Base-by-base conservation (phyloP, 345 rosid genomes). In the Pistacia vera region DNA sequence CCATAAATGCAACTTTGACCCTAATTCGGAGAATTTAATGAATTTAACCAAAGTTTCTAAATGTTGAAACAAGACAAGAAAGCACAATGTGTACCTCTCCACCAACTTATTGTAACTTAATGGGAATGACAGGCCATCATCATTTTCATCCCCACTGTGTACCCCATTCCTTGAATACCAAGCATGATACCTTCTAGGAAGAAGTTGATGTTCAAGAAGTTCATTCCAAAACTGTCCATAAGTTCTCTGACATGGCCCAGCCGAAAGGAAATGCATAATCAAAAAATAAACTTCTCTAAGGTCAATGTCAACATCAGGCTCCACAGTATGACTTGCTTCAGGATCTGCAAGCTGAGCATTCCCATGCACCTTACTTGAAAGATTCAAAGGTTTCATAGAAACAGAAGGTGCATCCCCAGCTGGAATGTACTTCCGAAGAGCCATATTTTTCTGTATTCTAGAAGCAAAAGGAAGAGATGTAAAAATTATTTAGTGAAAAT, bases 181-280 rank as follows among this genome's bases (percentile, higher is more conserved):
- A 74, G 97, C 93, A 88, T 94, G 98, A 79, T 89, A 97, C 83
- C 98, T 92, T 88, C 97, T 85, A 22, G 99, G 99, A 75, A 92
- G 84, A 81, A 94, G 93, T 81, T 94, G 93, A 78, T 92, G 90
- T 66, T 94, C 97, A 72, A 91, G 86, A 76, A 97, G 91, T 82
- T 97, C 99, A 81, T 90, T 88, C 92, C 85, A 90, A 77, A 94
- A 79, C 72, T 87, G 94, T 61, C 82, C 87, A 85, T 41, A 91
- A 58, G 97, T 92, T 80, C 85, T 85, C 51, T 89, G 92, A 78
- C 99, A 97, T 41, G 98, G 99, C 38, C 99, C 96, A 78, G 86
- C 77, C 44, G 97, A 92, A 73, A 97, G 93, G 79, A 97, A 97
- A 84, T 92, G 98, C 89, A 97, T 89, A 78, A 97, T 90, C 83